These are phyloP conservation scores for Diplocarpon rosae DNA, from an alignment of 2,329 filamentous ascomycete species.

Conservation along the genomic window DNA sequence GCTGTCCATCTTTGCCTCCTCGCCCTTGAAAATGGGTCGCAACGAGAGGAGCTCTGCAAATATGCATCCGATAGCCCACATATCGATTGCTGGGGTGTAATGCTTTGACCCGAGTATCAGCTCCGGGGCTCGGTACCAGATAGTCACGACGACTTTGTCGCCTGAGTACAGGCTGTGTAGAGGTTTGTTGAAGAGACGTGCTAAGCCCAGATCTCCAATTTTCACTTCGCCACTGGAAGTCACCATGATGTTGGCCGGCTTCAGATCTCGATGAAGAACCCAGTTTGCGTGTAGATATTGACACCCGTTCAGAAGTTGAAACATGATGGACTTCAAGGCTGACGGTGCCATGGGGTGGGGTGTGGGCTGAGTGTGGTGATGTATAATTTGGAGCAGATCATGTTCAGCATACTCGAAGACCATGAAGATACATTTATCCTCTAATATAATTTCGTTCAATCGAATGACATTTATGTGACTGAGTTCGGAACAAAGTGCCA, in stretches of 20 bases:
- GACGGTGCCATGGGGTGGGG: constrained; percentile 78
- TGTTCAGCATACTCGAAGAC: constrained; percentile 99
- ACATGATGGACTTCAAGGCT: constrained; percentile 89
- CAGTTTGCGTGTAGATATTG: constrained; percentile 94
- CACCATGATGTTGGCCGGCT: constrained; percentile 98
- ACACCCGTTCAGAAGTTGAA: constrained; percentile 87
- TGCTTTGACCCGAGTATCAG: constrained; percentile 85
- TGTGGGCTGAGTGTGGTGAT: constrained; percentile 83
- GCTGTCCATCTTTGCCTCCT: constrained; percentile 97
- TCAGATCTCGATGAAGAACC: constrained; percentile 93
- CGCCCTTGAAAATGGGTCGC: constrained; percentile 93
- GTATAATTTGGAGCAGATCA: constrained; percentile 93
- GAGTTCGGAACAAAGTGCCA: constrained; percentile 91
- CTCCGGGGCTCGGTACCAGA: constrained; percentile 97
- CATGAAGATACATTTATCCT: constrained; percentile 99
- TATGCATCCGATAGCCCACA: constrained; percentile 97
- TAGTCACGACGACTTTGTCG: constrained; percentile 97
- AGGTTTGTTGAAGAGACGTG: constrained; percentile 87
- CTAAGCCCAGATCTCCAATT: constrained; percentile 88
- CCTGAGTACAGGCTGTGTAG: constrained; percentile 84
- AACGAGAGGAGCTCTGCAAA: constrained; percentile 88
- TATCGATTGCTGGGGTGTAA: constrained; percentile 92
- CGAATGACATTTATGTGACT: constrained; percentile 82
- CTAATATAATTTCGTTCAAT: constrained; percentile 88
- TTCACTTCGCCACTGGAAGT: constrained; percentile 83